A percentile compares a stretch with the other conserved stretches of the same genome.
These are phyloP conservation scores for Lipomyces lipofer DNA, from an alignment of 805 yeast species.

Conservation along the genomic window DNA sequence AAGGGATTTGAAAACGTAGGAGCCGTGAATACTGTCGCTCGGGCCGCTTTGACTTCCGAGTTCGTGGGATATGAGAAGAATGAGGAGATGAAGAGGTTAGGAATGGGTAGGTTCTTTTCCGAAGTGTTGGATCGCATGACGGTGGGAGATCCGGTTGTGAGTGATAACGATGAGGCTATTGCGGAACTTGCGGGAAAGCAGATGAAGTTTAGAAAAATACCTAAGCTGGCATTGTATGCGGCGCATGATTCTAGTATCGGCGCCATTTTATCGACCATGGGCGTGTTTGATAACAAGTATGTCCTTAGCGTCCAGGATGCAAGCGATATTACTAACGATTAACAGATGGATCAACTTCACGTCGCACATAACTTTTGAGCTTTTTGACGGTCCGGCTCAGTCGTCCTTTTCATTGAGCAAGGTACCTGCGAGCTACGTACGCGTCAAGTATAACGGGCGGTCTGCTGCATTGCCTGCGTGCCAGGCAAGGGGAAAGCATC, in stretches of 20 bases:
- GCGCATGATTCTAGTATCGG: slow-evolving; percentile 33
- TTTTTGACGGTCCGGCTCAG: slow-evolving; percentile 8
- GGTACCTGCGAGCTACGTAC: slow-evolving; percentile 16
- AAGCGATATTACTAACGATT: background rate
- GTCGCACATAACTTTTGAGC: slow-evolving; percentile 29
- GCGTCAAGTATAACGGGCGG: slow-evolving; percentile 28
- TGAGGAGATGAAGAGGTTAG: slow-evolving; percentile 16
- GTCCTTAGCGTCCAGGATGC: background rate
- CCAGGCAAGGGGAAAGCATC: slow-evolving; percentile 9
- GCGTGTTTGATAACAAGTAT: slow-evolving; percentile 25
- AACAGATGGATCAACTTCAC: slow-evolving; percentile 28
- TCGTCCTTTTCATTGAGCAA: background rate
- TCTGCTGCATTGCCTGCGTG: slow-evolving; percentile 30
- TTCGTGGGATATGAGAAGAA: slow-evolving; percentile 18
- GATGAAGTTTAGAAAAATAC: slow-evolving; percentile 2
- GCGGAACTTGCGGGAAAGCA: slow-evolving; percentile 10
- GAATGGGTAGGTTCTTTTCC: slow-evolving; percentile 29
- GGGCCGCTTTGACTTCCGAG: slow-evolving; percentile 25
- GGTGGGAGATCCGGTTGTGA: slow-evolving; percentile 13
- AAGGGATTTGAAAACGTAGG: slow-evolving; percentile 13
- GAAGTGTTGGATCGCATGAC: slow-evolving; percentile 28
- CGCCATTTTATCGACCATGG: slow-evolving; percentile 29
- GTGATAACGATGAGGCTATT: slow-evolving; percentile 15
- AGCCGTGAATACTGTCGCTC: slow-evolving; percentile 16
- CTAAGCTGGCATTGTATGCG: slow-evolving; percentile 28